These are phyloP conservation scores for Boletus mariae DNA, from an alignment of 1,284 basidiomycete species.

Conservation along the genomic window DNA sequence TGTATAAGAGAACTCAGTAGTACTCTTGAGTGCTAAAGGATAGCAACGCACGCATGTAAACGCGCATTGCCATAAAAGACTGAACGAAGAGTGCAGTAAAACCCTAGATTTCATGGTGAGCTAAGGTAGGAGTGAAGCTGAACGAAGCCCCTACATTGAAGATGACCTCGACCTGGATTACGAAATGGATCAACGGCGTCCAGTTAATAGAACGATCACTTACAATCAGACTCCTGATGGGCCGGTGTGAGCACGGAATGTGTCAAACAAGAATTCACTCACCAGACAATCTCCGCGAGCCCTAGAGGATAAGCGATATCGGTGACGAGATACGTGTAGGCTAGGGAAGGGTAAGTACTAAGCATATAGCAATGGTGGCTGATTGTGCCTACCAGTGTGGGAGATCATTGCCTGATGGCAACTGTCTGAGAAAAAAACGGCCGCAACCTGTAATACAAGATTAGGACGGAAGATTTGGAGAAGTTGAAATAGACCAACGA, in stretches of 20 bases:
- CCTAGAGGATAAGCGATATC: slow-evolving; percentile 23
- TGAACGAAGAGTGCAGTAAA: slow-evolving; percentile 40
- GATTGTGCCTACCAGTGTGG: slow-evolving; percentile 43
- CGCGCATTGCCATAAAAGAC: slow-evolving; percentile 33
- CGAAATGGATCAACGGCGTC: slow-evolving; percentile 3
- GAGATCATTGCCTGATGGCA: slow-evolving; percentile 56
- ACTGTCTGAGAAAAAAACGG: slow-evolving; percentile 50
- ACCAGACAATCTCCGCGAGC: slow-evolving; percentile 47
- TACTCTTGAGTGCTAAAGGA: not conserved
- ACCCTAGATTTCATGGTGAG: slow-evolving; percentile 22
- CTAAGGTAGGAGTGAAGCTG: too few relatives aligned
- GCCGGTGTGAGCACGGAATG: not conserved
- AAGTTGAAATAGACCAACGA: slow-evolving; percentile 31
- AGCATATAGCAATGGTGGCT: not conserved
- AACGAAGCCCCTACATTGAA: slow-evolving; percentile 30
- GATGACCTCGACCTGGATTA: slow-evolving; percentile 34
- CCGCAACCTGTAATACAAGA: slow-evolving; percentile 38
- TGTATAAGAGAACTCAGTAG: not conserved
- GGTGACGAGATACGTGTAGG: slow-evolving; percentile 45
- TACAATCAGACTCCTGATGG: slow-evolving; percentile 47
- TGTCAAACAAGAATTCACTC: slow-evolving; percentile 11
- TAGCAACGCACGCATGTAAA: slow-evolving; percentile 27
- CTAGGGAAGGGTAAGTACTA: slow-evolving; percentile 28
- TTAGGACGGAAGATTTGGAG: not conserved
- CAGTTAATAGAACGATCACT: slow-evolving; percentile 9